Conservation (phyloP, 1,284 basidiomycete genomes). For the Pseudozyma tsukubaensis region DNA sequence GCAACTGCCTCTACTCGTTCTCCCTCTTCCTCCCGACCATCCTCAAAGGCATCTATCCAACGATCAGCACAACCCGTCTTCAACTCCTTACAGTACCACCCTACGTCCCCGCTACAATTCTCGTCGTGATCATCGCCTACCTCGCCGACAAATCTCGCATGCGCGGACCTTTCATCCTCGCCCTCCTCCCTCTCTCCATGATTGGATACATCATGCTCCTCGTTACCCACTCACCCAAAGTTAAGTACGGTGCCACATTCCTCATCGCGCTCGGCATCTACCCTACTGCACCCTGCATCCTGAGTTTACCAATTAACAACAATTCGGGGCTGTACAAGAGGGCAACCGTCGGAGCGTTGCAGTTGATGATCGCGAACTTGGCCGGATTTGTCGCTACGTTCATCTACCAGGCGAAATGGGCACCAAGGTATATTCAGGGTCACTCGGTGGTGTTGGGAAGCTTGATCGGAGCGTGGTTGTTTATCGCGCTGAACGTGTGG, state of each 20-base stretch:
- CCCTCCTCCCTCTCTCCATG: constrained; percentile 65
- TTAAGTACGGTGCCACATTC: constrained; percentile 65
- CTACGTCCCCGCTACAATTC: constrained; percentile 59
- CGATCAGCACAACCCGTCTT: constrained; percentile 46
- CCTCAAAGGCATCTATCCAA: constrained; percentile 68
- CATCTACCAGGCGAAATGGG: constrained; percentile 60
- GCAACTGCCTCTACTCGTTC: constrained; percentile 57
- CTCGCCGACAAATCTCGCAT: constrained; percentile 66
- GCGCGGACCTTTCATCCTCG: constrained; percentile 67
- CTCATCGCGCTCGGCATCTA: constrained; percentile 65
- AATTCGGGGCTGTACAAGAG: constrained; percentile 62
- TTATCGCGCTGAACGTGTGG: constrained; percentile 53
- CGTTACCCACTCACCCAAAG: constrained; percentile 40
- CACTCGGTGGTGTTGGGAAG: constrained; percentile 67
- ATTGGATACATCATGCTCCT: constrained; percentile 65
- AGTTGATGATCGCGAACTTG: constrained; percentile 68
- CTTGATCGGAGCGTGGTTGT: constrained; percentile 61
- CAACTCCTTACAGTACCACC: constrained; percentile 59
- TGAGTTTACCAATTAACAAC: constrained; percentile 62
- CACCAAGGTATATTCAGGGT: constrained; percentile 57
- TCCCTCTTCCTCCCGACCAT: constrained; percentile 71
- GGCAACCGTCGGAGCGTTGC: constrained; percentile 66
- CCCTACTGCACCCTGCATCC: constrained; percentile 59
- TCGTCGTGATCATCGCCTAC: constrained; percentile 66
- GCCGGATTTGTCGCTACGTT: constrained; percentile 68